Evolutionary conservation across 495 filamentous ascomycete species (phyloP).

Genomic region (Hyaloscypha bicolor): DNA sequence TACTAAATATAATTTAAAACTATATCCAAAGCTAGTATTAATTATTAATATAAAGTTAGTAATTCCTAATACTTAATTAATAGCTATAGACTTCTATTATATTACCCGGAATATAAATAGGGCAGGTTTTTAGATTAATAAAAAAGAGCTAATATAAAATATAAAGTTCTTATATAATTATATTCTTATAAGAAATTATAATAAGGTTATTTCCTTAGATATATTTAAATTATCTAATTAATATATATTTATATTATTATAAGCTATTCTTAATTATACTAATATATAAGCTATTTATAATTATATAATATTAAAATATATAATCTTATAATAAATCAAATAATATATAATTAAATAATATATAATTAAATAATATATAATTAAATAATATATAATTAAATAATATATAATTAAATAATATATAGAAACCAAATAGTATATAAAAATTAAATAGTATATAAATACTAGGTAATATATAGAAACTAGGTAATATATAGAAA

Average conservation of each 20-base stretch:
- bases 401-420: no score
- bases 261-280: conserved; percentile 22
- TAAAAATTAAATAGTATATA: background rate
- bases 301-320: background rate
- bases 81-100: conserved; percentile 18
- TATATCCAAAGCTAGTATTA: conserved; percentile 17
- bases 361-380: no score
- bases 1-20: conserved; percentile 19
- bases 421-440: background rate
- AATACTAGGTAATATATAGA: no score
- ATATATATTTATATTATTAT: no score
- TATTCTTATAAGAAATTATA: no score
- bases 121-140: conserved; percentile 24
- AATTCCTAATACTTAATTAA: conserved; percentile 18
- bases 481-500: no score
- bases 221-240: no score
- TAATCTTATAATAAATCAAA: background rate
- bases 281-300: conserved; percentile 15
- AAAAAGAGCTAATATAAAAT: conserved; percentile 17
- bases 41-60: conserved; percentile 21
- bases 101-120: conserved; percentile 8
- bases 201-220: no score
- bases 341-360: no score
- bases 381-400: no score
- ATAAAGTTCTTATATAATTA: conserved; percentile 14